These are phyloP conservation scores for Tulasnella sp. DNA, from an alignment of 768 basidiomycete genomes.

Conservation along the genomic window DNA sequence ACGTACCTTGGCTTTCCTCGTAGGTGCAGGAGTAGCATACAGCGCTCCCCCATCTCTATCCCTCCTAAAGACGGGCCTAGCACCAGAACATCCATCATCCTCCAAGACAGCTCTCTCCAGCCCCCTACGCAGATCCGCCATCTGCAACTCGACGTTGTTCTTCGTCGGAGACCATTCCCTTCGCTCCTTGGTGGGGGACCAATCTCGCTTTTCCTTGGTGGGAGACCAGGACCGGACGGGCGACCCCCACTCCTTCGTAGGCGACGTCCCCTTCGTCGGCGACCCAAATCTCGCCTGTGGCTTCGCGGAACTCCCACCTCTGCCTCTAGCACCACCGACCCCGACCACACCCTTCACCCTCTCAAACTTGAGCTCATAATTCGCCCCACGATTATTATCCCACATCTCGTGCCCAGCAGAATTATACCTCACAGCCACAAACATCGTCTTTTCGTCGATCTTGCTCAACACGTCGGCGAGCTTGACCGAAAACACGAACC, in stretches of 20 bases:
- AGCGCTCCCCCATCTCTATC: neutral
- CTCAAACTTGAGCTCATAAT: constrained; percentile 68
- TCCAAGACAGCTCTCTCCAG: constrained; percentile 13
- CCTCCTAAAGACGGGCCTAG: constrained; percentile 4
- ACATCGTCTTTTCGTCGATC: constrained; percentile 71
- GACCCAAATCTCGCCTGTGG: neutral
- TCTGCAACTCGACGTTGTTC: neutral
- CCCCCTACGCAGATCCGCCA: constrained; percentile 7
- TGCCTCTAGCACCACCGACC: neutral
- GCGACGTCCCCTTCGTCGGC: neutral
- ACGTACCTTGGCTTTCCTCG: constrained; percentile 10
- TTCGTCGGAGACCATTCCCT: constrained; percentile 3
- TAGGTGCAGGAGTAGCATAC: neutral
- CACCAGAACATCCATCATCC: neutral
- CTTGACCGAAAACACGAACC: constrained; percentile 67
- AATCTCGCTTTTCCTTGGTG: neutral
- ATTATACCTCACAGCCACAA: constrained; percentile 65
- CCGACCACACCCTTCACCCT: neutral
- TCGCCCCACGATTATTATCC: constrained; percentile 79
- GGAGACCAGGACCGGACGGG: neutral
- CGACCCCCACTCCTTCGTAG: neutral
- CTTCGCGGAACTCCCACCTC: neutral
- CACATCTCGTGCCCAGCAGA: constrained; percentile 72
- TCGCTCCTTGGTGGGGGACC: neutral
- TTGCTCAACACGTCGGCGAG: constrained; percentile 72